Evolutionary conservation across 805 yeast genomes (phyloP), one percentile per base, ranked within the genome.

Genomic region (Wickerhamomyces silvicola): DNA sequence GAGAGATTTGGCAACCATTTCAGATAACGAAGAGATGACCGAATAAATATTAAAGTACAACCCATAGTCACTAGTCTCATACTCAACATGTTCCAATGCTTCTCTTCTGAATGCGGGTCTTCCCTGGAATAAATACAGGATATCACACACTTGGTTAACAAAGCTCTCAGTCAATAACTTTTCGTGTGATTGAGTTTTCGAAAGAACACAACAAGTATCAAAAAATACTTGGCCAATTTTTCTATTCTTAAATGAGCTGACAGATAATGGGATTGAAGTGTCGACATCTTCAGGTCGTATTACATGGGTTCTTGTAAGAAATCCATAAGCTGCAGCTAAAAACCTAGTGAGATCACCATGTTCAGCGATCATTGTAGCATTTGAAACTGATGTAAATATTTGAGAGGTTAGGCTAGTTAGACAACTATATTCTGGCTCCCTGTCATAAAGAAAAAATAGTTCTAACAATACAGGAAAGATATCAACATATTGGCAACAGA

Each of bases 401-500:
- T 86, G 95, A 0, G 92, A 75, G 0, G 94, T 79, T 6, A 86
- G 51, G 14, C 75, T 68, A 11, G 78, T 67, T 68, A 85, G 69
- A n/a, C 80, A 65, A 20, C 83, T 81, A 42, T 68, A 61, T 43
- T 86, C 95, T 0, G 94, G 90, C 41, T 85, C 94, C 31, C 87
- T 64, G 43, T 86, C 95, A 29, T 70, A 59, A 0, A 70, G 59
- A 28, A 83, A 64, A 43, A 78, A 83, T 62, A 81, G 64, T 40
- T 84, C 84, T 1, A 82, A 75, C 11, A 84, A 57, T 7, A 72
- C 68, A 1, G 94, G 88, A 52, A 90, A 90, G 0, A 86, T 63
- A 44, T 86, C 94, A 26, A 86, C 81, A 48, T 86, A 87, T 45
- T 86, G 90, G 24, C 72, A 70, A n/a, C 81, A 78, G 24, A 82